phyloP scores from a whole-genome alignment of 2,329 filamentous ascomycete genomes.

The Erysiphe pulchra region DNA sequence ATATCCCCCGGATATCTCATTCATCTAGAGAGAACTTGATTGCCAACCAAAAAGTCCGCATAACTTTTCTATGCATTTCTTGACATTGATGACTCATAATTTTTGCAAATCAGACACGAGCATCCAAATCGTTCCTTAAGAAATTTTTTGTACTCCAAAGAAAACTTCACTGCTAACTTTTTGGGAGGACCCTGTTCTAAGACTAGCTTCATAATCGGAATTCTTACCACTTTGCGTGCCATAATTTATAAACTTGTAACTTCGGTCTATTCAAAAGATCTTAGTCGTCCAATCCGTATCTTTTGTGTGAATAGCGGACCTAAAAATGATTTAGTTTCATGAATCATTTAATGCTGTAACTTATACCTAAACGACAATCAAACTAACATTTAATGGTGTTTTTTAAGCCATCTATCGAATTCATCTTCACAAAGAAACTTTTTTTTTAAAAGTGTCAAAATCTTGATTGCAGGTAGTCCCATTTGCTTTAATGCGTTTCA shows the following conservation, averaged over 20 bases:
- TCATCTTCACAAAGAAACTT: neutral
- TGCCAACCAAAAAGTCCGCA: too few relatives aligned
- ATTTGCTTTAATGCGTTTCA: neutral
- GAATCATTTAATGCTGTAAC: too few relatives aligned
- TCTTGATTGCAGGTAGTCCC: neutral
- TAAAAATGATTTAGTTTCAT: neutral
- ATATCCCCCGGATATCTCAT: too few relatives aligned
- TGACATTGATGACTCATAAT: too few relatives aligned
- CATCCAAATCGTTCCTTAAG: neutral
- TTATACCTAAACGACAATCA: too few relatives aligned
- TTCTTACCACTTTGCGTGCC: neutral
- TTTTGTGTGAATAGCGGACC: neutral
- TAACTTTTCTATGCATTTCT: too few relatives aligned
- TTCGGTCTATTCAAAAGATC: neutral
- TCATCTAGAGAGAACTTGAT: too few relatives aligned
- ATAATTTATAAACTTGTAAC: neutral
- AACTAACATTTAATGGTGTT: neutral
- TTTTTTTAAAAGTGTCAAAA: neutral
- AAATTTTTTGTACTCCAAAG: neutral
- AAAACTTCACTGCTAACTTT: too few relatives aligned
- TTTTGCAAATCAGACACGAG: too few relatives aligned
- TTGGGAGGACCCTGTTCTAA: neutral
- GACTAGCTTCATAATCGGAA: neutral
- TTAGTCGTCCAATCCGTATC: too few relatives aligned
- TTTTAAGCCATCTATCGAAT: neutral